Evolutionary conservation across 768 basidiomycete genomes (phyloP).

Genomic region (Pleurotus cornucopiae): DNA sequence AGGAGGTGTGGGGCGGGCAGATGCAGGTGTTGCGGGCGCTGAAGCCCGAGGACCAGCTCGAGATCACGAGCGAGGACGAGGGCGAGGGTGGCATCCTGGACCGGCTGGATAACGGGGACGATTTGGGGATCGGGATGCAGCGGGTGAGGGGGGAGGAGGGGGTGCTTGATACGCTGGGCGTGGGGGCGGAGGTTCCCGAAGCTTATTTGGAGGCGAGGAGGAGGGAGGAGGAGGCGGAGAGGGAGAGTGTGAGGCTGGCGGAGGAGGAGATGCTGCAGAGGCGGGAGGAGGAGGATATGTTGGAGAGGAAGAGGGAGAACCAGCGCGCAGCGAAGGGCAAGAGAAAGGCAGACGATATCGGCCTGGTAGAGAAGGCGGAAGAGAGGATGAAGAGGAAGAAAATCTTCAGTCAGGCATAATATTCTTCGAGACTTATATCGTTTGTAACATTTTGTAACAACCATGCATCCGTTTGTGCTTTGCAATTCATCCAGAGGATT

Average conservation of each 20-base stretch:
- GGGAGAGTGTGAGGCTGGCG: neutral
- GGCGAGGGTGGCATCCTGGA: neutral
- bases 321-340: neutral
- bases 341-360: too few species aligned
- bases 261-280: neutral
- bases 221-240: neutral
- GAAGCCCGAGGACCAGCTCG: neutral
- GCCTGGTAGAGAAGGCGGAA: too few species aligned
- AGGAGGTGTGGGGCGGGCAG: conserved; percentile 2
- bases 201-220: conserved; percentile 1
- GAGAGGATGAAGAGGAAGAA: too few species aligned
- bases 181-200: neutral
- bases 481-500: too few species aligned
- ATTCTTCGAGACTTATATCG: too few species aligned
- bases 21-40: conserved; percentile 6
- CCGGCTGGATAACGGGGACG: neutral
- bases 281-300: neutral
- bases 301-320: neutral
- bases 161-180: neutral
- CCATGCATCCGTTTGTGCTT: too few species aligned
- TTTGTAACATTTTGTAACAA: too few species aligned
- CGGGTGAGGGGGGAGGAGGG: neutral
- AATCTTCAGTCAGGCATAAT: too few species aligned
- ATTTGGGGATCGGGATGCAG: neutral
- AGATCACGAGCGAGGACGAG: neutral